Evolutionary conservation across 1,284 basidiomycete genomes (phyloP), one percentile per base, ranked within the genome.

Genomic region (Apiotrichum gracile): DNA sequence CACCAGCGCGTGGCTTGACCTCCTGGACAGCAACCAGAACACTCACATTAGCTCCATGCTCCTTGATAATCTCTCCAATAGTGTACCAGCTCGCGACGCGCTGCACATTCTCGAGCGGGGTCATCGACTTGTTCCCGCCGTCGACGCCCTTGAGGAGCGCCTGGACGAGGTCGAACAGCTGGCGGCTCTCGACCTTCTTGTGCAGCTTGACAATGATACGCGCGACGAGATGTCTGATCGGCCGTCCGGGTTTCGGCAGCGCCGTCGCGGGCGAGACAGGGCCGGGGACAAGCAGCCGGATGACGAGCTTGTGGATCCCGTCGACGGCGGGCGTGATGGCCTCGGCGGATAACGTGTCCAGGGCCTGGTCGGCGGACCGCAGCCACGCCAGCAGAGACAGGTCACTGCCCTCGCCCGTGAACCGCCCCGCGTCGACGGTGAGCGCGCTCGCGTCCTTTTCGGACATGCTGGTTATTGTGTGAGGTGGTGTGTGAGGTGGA

Each of bases 81-180:
- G 85, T 85, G 62, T 87, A 90, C 67, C 75, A 77, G 52, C 67
- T 66, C 10, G 75, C 75, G 83, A 87, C 85, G 66, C 85, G 85
- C 58, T 76, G 67, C 0, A 82, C 75, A 70, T 73, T 70, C 60
- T 91, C 91, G 57, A 82, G 61, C 19, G 67, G 55, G 40, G 64
- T 75, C 71, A 73, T 73, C 27, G 62, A 60, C 62, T 71, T 72
- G 41, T 58, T 61, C 3, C 71, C 71, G 61, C 70, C 72, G 58
- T 75, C 72, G 0, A 85, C 83, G 13, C 85, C 80, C 74, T 85
- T 89, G 51, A 92, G 72, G 50, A 92, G 80, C 1, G 80, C 71
- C 65, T 91, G 87, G n/a, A 94, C 71, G 8, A 88, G 86, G 65
- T 97, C 93, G 64, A 92, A 97, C 48, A 96, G 75, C 1, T 85